Evolutionary conservation across 352 stramenopile genomes (phyloP), one percentile per base, ranked within the genome.

Genomic region (Globisporangium sylvaticum): DNA sequence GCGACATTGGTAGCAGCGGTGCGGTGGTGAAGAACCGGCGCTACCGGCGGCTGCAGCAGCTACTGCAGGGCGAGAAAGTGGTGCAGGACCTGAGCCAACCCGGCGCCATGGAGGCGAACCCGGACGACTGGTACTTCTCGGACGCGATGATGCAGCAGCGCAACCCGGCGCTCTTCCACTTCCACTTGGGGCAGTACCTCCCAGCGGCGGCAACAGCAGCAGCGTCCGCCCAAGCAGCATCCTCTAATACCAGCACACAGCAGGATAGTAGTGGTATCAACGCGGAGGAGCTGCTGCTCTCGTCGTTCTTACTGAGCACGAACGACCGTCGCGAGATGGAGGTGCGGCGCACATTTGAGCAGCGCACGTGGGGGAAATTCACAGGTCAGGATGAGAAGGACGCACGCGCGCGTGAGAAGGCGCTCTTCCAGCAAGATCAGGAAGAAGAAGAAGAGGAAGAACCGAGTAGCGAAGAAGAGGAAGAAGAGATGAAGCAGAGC

Each of bases 71-170:
- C 8, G 65, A 67, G 8, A 61, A 73, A 22, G 27, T n/a, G 3
- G 48, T n/a, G 34, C 65, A 65, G 18, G 65, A 70, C 25, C 25
- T 52, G 20, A 65, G 57, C 8, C 65, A 61, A 37, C 56, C 65
- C 1, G 58, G 57, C 0, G 57, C 61, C 18, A 57, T 58, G 39
- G 55, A 61, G 44, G 24, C 24, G n/a, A 65, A 68, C 31, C 67
- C 70, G 6, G 67, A 70, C 22, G 77, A 87, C 64, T 70, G 64
- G 46, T 95, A 90, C 69, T 95, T 95, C 65, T 94, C 85, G 9
- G 85, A 94, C 66, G 76, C 77, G 25, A 83, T 80, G 69, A 95
- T 95, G 83, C 83, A 95, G 71, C 78, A 89, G 64, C 84, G 87
- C 32, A 90, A 73, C 65, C 87, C 87, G 1, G 85, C 84, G 58